Evolutionary conservation across 306 rosid genomes (phyloP).

Genomic region (Vicia villosa): DNA sequence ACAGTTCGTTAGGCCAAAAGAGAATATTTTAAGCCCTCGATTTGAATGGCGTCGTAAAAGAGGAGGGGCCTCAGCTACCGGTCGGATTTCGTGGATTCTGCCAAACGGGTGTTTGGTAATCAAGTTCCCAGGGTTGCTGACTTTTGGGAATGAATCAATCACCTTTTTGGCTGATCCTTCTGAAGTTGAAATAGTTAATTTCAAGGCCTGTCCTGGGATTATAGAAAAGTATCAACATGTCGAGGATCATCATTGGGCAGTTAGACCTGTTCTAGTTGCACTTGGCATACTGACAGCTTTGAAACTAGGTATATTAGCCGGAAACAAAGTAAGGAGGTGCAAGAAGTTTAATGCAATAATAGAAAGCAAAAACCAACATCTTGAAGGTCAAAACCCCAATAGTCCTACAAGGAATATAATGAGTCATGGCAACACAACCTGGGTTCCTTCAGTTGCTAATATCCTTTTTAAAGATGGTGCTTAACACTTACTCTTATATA

Average conservation of each 20-base stretch:
- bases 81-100: constrained; percentile 75
- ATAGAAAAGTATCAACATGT: constrained; percentile 82
- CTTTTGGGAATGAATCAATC: constrained; percentile 53
- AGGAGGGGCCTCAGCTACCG: constrained; percentile 63
- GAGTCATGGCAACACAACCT: constrained; percentile 40
- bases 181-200: constrained; percentile 73
- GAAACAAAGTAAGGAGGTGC: constrained; percentile 56
- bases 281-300: constrained; percentile 71
- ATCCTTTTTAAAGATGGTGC: constrained; percentile 67
- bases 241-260: constrained; percentile 91
- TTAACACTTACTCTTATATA: constrained; percentile 29
- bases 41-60: constrained; percentile 80
- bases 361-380: constrained; percentile 43
- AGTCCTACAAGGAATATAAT: constrained; percentile 34
- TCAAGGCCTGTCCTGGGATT: constrained; percentile 64
- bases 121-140: constrained; percentile 76
- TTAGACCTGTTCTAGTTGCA: constrained; percentile 75
- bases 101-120: constrained; percentile 85
- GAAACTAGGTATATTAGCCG: constrained; percentile 65
- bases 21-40: constrained; percentile 63
- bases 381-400: constrained; percentile 54
- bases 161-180: constrained; percentile 82
- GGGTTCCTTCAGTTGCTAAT: constrained; percentile 77
- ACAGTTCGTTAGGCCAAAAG: constrained; percentile 74
- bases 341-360: constrained; percentile 48